Conservation (phyloP, 495 filamentous ascomycete species). For the Letharia lupina region DNA sequence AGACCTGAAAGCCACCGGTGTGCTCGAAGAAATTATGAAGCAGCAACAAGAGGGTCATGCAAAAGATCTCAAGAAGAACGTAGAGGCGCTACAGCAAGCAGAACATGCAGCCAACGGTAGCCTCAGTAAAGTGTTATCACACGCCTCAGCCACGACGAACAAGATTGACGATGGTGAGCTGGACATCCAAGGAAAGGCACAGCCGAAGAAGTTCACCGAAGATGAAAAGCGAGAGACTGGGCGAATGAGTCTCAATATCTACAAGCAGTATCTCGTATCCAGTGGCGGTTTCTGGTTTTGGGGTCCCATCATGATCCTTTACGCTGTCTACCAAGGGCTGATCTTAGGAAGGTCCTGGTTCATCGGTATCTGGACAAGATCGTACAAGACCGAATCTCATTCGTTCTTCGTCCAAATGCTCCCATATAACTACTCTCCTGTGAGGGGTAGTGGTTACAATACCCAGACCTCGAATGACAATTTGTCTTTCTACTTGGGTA, state of each 20-base stretch:
- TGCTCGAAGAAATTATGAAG: conserved; percentile 51
- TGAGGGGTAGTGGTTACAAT: neutral
- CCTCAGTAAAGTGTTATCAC: conserved; percentile 37
- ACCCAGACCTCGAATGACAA: conserved; percentile 14
- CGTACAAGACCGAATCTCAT: conserved; percentile 21
- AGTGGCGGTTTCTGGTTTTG: conserved; percentile 60
- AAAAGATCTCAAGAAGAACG: conserved; percentile 19
- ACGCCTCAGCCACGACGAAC: conserved; percentile 20
- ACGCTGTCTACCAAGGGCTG: conserved; percentile 42
- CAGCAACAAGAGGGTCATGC: conserved; percentile 37
- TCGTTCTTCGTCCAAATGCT: neutral
- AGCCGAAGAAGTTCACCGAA: conserved; percentile 61
- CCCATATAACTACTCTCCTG: neutral
- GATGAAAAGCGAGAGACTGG: conserved; percentile 64
- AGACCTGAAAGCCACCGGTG: conserved; percentile 47
- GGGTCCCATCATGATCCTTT: conserved; percentile 46
- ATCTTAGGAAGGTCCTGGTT: conserved; percentile 54
- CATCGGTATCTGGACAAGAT: conserved; percentile 59
- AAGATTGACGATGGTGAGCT: conserved; percentile 23
- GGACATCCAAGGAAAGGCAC: conserved; percentile 20
- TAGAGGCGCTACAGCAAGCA: conserved; percentile 37
- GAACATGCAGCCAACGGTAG: conserved; percentile 29
- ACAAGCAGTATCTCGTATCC: conserved; percentile 53
- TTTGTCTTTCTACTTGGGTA: conserved; percentile 54
- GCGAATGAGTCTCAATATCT: conserved; percentile 52